Percentiles rank a stretch among this genome's conserved stretches.
These are phyloP conservation scores for Diaporthe sp. DNA, from an alignment of 2,329 filamentous ascomycete species.

Conservation along the genomic window DNA sequence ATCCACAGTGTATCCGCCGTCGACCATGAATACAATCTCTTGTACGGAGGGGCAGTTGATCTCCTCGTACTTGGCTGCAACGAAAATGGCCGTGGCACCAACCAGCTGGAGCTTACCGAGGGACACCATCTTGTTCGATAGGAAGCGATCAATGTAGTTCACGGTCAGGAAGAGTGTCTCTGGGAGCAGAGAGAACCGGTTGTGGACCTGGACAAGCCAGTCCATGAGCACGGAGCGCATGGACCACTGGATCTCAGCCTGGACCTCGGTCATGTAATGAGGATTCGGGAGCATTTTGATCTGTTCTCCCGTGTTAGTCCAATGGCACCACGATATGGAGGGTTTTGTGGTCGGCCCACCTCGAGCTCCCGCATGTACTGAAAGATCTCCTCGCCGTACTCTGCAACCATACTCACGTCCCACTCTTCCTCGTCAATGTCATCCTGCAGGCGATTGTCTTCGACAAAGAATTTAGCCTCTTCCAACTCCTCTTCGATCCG, in stretches of 20 bases:
- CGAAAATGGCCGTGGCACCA: constrained; percentile 93
- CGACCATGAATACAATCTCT: constrained; percentile 99
- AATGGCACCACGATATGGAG: no score
- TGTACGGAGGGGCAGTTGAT: constrained; percentile 96
- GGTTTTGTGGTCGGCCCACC: constrained; percentile 63
- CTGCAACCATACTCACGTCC: constrained; percentile 98
- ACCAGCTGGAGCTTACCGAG: constrained; percentile 96
- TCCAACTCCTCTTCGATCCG: constrained; percentile 82
- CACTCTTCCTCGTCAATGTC: constrained; percentile 90
- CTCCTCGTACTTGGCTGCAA: constrained; percentile 98
- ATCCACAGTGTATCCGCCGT: constrained; percentile 87
- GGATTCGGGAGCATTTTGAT: constrained; percentile 78
- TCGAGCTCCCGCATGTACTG: constrained; percentile 91
- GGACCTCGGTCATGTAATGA: constrained; percentile 91
- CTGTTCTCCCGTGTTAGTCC: constrained; percentile 47
- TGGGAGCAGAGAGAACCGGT: constrained; percentile 89
- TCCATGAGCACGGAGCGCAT: constrained; percentile 98
- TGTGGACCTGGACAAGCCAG: constrained; percentile 97
- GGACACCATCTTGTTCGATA: constrained; percentile 94
- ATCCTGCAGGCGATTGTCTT: constrained; percentile 74
- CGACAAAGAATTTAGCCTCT: constrained; percentile 74
- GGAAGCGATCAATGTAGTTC: constrained; percentile 97
- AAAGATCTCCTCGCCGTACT: constrained; percentile 97
- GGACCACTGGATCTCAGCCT: constrained; percentile 98
- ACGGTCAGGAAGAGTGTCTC: constrained; percentile 96